Conservation (phyloP, 2,329 filamentous ascomycete genomes). For the Thelonectria blattea region DNA sequence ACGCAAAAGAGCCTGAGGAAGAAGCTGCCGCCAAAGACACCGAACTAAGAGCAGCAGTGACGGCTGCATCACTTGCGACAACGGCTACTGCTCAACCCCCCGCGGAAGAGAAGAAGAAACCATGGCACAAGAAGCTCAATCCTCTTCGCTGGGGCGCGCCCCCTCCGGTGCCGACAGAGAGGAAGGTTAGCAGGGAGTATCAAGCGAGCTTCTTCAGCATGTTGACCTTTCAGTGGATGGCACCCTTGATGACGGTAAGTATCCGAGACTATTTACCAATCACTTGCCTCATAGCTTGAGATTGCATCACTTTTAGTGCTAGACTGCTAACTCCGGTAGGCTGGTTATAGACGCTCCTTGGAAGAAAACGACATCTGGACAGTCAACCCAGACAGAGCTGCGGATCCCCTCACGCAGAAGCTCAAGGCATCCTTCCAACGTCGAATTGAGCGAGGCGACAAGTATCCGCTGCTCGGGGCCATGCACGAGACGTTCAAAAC, state of each 20-base stretch:
- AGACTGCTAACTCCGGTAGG: constrained; percentile 49
- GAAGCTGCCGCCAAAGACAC: constrained; percentile 22
- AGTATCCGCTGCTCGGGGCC: constrained; percentile 78
- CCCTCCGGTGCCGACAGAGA: constrained; percentile 61
- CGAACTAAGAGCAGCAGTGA: constrained; percentile 48
- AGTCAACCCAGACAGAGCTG: constrained; percentile 81
- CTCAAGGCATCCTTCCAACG: constrained; percentile 72
- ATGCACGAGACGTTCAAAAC: constrained; percentile 84
- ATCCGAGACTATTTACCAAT: not conserved
- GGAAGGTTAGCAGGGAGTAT: constrained; percentile 69
- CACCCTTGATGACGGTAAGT: constrained; percentile 79
- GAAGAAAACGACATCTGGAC: constrained; percentile 86
- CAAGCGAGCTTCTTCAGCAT: constrained; percentile 75
- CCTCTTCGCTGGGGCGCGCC: constrained; percentile 65
- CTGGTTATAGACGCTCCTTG: constrained; percentile 84
- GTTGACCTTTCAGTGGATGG: constrained; percentile 90
- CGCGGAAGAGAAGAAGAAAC: constrained; percentile 49
- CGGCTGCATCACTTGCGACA: constrained; percentile 61
- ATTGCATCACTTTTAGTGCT: constrained; percentile 14
- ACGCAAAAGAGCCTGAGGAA: constrained; percentile 20
- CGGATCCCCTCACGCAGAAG: constrained; percentile 70
- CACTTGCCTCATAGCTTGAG: not conserved
- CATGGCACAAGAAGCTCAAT: constrained; percentile 69
- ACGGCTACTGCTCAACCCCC: constrained; percentile 44
- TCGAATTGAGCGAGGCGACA: constrained; percentile 70